Evolutionary conservation across 768 basidiomycete species (phyloP).

Genomic region (Austroboletus eburneus): DNA sequence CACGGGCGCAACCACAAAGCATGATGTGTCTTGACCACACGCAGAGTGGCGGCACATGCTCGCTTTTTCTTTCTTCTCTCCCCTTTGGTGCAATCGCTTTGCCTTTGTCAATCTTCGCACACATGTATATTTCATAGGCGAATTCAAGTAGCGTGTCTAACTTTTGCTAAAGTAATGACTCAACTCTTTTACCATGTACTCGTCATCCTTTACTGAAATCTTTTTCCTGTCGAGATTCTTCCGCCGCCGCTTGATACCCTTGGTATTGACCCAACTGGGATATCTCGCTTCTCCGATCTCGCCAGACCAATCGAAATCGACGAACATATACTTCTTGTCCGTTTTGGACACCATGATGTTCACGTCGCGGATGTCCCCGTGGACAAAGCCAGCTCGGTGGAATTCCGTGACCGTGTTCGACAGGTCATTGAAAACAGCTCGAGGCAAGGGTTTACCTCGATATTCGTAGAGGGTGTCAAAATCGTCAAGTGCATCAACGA

Average conservation of each 20-base stretch:
- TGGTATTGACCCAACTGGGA: slow-evolving; percentile 9
- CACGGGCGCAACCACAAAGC: too few relatives aligned
- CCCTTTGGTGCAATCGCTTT: too few relatives aligned
- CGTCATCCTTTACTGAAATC: neutral
- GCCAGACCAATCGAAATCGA: slow-evolving; percentile 32
- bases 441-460: neutral
- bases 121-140: too few relatives aligned
- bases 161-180: too few relatives aligned
- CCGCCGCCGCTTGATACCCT: neutral
- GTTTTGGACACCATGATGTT: slow-evolving; percentile 19
- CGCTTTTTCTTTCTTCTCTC: too few relatives aligned
- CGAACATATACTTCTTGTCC: slow-evolving; percentile 11
- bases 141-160: too few relatives aligned
- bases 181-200: neutral
- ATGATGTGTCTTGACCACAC: too few relatives aligned
- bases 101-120: too few relatives aligned
- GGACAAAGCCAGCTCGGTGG: slow-evolving; percentile 17
- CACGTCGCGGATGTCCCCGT: slow-evolving; percentile 20
- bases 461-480: neutral
- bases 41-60: too few relatives aligned
- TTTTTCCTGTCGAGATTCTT: neutral
- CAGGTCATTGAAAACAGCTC: neutral
- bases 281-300: slow-evolving; percentile 18
- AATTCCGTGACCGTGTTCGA: neutral
- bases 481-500: neutral